phyloP scores from a whole-genome alignment of 208 protist species.

The Acanthamoeba rhysodes region DNA sequence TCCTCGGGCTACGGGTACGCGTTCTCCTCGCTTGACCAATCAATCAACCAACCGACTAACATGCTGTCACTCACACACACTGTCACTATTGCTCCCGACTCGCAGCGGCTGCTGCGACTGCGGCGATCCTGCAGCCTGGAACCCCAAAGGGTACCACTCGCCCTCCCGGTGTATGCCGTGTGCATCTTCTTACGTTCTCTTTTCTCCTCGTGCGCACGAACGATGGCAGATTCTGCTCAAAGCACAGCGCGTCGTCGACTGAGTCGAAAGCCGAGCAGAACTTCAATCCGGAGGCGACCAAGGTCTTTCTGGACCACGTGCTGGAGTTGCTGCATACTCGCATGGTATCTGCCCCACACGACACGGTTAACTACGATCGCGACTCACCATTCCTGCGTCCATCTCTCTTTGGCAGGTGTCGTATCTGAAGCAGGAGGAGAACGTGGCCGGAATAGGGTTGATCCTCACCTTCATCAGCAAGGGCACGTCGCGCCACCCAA shows the following conservation, averaged over 20 bases:
- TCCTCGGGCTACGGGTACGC: constrained; percentile 63
- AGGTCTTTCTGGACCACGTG: not conserved
- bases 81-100: not conserved
- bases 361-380: not conserved
- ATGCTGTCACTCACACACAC: not conserved
- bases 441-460: not conserved
- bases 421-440: not conserved
- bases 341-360: not conserved
- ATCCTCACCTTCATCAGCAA: constrained; percentile 32
- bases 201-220: not conserved
- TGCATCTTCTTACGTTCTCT: not conserved
- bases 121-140: constrained; percentile 52
- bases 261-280: not conserved
- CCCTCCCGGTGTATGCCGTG: not conserved
- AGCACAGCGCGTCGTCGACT: not conserved
- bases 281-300: constrained; percentile 37
- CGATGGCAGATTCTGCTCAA: not conserved
- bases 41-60: not conserved
- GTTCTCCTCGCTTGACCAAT: not conserved
- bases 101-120: constrained; percentile 63
- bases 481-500: not conserved
- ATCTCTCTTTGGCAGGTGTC: not conserved
- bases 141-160: not conserved
- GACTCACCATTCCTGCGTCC: no score
- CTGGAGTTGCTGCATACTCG: not conserved